Percentiles rank a stretch among this genome's conserved stretches.
These are phyloP conservation scores for Arxiozyma heterogenica DNA, from an alignment of 1,139 yeast species.

Conservation along the genomic window DNA sequence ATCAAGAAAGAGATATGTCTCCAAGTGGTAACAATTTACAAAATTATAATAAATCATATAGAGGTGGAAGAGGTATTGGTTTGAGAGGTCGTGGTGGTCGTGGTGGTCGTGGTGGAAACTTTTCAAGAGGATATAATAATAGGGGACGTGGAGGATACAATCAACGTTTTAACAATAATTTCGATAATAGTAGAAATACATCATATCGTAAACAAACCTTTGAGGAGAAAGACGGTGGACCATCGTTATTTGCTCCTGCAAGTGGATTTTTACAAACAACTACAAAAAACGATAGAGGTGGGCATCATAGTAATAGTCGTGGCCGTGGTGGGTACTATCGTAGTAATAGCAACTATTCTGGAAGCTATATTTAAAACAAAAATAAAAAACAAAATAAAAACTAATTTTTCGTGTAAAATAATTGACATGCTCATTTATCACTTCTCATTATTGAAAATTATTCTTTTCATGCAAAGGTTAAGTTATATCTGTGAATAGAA, in stretches of 20 bases:
- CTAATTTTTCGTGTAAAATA: too few relatives aligned
- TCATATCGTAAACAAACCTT: slow-evolving; percentile 5
- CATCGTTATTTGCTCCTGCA: slow-evolving; percentile 24
- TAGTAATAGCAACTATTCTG: slow-evolving; percentile 16
- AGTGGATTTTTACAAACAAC: slow-evolving; percentile 20
- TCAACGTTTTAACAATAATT: neutral
- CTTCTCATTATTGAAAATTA: neutral
- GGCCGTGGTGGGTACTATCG: slow-evolving; percentile 12
- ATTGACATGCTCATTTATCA: neutral
- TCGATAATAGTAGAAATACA: slow-evolving; percentile 8
- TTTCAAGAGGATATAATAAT: slow-evolving; percentile 5
- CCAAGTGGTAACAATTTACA: slow-evolving; percentile 6
- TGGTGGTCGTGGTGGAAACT: slow-evolving; percentile 10
- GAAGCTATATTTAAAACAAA: slow-evolving; percentile 3
- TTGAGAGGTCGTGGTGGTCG: slow-evolving; percentile 1
- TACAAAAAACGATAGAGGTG: slow-evolving; percentile 7
- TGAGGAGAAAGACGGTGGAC: slow-evolving; percentile 8
- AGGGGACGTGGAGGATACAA: slow-evolving; percentile 8
- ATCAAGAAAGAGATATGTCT: slow-evolving; percentile 9
- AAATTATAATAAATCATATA: slow-evolving; percentile 9
- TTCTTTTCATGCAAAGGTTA: neutral
- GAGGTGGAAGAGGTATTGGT: slow-evolving; percentile 6
- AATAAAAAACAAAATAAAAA: too few relatives aligned
- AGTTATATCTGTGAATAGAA: neutral
- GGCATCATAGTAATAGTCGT: slow-evolving; percentile 12